These are phyloP conservation scores for Sequoia sempervirens DNA, from an alignment of 75 land plant genomes.

Conservation along the genomic window DNA sequence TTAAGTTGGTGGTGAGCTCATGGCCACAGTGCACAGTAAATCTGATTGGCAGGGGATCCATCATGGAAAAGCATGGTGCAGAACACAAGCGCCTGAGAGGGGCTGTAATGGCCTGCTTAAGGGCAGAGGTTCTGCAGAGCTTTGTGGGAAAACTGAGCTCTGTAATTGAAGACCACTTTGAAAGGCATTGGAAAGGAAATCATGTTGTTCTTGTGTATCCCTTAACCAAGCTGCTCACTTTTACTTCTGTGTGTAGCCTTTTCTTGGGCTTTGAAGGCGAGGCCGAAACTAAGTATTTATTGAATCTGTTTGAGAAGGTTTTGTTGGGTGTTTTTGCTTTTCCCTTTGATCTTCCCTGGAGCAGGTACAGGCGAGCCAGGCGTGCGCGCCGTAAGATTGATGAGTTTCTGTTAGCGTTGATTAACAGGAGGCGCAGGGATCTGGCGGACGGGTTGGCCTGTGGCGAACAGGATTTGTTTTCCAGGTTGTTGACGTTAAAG, in stretches of 20 bases:
- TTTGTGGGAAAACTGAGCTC: slow-evolving; percentile 26
- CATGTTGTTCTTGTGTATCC: slow-evolving; percentile 18
- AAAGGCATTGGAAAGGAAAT: slow-evolving; percentile 23
- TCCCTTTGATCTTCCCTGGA: slow-evolving; percentile 51
- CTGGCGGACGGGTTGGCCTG: slow-evolving; percentile 5
- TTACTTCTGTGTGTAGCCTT: slow-evolving; percentile 31
- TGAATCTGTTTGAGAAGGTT: slow-evolving; percentile 32
- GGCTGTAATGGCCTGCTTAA: slow-evolving; percentile 23
- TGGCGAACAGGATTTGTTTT: slow-evolving; percentile 11
- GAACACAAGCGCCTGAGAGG: slow-evolving; percentile 26
- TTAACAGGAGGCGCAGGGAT: slow-evolving; percentile 13
- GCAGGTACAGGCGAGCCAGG: slow-evolving; percentile 33
- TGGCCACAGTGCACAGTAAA: slow-evolving; percentile 45
- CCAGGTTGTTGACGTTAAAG: slow-evolving; percentile 13
- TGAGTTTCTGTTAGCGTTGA: slow-evolving; percentile 1
- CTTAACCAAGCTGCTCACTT: slow-evolving; percentile 31
- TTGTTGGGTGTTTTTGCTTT: slow-evolving; percentile 35
- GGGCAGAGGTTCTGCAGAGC: slow-evolving; percentile 21
- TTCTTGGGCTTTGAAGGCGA: slow-evolving; percentile 30
- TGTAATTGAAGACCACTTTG: slow-evolving; percentile 18
- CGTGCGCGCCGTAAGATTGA: slow-evolving; percentile 22
- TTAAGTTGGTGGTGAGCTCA: slow-evolving; percentile 50
- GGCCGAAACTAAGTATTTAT: slow-evolving; percentile 6
- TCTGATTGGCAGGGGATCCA: slow-evolving; percentile 34
- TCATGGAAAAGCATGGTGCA: slow-evolving; percentile 33